phyloP scores from a whole-genome alignment of 805 yeast species.

The Citeromyces matritensis region DNA sequence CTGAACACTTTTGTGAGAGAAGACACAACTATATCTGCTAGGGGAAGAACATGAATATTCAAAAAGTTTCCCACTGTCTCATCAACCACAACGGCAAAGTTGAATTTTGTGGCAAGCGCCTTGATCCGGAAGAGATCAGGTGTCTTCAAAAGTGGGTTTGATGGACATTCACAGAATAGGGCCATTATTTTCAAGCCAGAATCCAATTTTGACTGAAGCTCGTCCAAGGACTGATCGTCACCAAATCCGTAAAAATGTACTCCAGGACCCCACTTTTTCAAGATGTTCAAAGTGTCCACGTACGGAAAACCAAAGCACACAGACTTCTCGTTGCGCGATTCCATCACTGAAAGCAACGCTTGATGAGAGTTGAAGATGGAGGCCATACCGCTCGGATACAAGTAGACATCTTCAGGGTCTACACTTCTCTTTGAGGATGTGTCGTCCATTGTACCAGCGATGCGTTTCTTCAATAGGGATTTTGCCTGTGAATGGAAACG shows the following conservation, averaged over 20 bases:
- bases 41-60: constrained; percentile 68
- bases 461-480: constrained; percentile 54
- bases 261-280: constrained; percentile 87
- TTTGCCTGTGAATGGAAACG: constrained; percentile 67
- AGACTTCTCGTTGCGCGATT: constrained; percentile 31
- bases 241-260: constrained; percentile 78
- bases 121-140: constrained; percentile 61
- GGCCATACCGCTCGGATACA: constrained; percentile 90
- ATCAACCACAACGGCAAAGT: constrained; percentile 75
- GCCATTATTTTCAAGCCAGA: constrained; percentile 57
- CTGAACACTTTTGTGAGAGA: constrained; percentile 87
- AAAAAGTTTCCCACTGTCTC: constrained; percentile 90
- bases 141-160: constrained; percentile 82
- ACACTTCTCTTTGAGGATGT: constrained; percentile 2
- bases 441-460: constrained; percentile 47
- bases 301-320: constrained; percentile 96
- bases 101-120: constrained; percentile 48
- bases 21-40: constrained; percentile 75
- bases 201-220: constrained; percentile 46
- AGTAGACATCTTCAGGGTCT: constrained; percentile 41
- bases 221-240: constrained; percentile 51
- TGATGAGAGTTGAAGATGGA: constrained; percentile 75
- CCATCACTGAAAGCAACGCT: constrained; percentile 8
- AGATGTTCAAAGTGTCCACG: constrained; percentile 77
- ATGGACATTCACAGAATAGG: constrained; percentile 86